phyloP scores from a whole-genome alignment of 805 yeast genomes.

The Brettanomyces custersianus region DNA sequence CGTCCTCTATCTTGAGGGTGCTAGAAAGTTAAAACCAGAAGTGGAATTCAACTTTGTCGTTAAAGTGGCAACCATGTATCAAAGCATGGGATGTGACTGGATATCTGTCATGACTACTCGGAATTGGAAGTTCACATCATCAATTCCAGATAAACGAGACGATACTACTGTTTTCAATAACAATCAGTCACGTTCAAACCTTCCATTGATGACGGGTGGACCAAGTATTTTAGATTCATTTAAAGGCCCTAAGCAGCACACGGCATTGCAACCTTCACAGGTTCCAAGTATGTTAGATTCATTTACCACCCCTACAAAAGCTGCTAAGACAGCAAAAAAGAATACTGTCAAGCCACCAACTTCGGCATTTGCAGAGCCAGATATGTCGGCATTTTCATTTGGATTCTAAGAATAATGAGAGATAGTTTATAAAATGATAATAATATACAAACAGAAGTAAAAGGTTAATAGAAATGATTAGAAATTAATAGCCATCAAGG shows the following conservation, averaged over 20 bases:
- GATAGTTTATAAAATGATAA: neutral
- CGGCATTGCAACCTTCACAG: too few relatives aligned
- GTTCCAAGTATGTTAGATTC: too few relatives aligned
- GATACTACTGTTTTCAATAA: neutral
- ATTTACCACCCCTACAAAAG: neutral
- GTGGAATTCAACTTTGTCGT: constrained; percentile 55
- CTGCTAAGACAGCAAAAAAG: neutral
- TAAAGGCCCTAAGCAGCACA: too few relatives aligned
- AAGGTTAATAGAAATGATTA: neutral
- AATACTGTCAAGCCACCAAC: constrained; percentile 2
- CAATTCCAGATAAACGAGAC: neutral
- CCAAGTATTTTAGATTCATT: too few relatives aligned
- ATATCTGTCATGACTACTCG: constrained; percentile 53
- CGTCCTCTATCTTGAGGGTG: constrained; percentile 39
- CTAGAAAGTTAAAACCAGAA: constrained; percentile 31
- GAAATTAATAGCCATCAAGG: constrained; percentile 5
- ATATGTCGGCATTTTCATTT: constrained; percentile 65
- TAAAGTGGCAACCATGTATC: constrained; percentile 57
- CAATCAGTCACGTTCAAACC: too few relatives aligned
- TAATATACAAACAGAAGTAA: neutral
- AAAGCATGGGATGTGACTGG: constrained; percentile 88
- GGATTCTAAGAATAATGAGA: constrained; percentile 19
- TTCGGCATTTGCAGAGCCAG: constrained; percentile 45
- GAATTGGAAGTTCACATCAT: constrained; percentile 57
- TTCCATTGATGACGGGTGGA: too few relatives aligned